Base-by-base conservation (phyloP, 495 filamentous ascomycete species). In the Neurospora sp. region DNA sequence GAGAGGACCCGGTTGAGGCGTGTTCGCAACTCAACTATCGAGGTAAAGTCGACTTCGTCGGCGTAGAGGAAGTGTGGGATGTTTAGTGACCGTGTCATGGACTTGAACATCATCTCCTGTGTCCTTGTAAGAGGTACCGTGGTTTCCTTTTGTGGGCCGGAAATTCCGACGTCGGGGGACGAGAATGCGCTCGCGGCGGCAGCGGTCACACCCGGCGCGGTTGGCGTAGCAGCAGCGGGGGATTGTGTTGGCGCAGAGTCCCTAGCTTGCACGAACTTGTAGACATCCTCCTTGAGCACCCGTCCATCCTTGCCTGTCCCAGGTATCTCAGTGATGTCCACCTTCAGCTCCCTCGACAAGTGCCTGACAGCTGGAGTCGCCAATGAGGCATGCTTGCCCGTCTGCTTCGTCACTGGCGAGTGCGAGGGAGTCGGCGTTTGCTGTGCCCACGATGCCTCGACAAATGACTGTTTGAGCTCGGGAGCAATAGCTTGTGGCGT, bases 41-140 rank as follows among this genome's bases (percentile, higher is more conserved):
- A 82, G 70, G 89, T 89, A 77, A 97, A 88, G 79, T 94, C 90
- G 44, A 97, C 84, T 78, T 94, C 91, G 80, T 97, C 93, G 14
- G 93, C 89, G 81, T 93, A 99, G 68, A 97, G 87, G 80, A 99
- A 96, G 81, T 98, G 96, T 0, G 96, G 96, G 74, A 95, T 98
- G 68, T 77, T 87, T 74, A 99, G 85, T 20, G 94, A 97, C 53
- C 89, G 89, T 27, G 95, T 98, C 96, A 99, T 99, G n/a, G 89
- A 88, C 81, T 96, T 97, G 88, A 97, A 98, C 96, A 99, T 99
- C 78, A 93, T 90, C 22, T 87, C 84, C 83, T 98, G 96, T 38
- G 93, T 92, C 37, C 89, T 89, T 4, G 93, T 92, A 22, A 99
- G 83, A 71, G 87, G 83, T 37, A 89, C 82, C 1, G 82, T 80